Conservation (phyloP, 352 stramenopile genomes). For the Halophytophthora polymorphica region DNA sequence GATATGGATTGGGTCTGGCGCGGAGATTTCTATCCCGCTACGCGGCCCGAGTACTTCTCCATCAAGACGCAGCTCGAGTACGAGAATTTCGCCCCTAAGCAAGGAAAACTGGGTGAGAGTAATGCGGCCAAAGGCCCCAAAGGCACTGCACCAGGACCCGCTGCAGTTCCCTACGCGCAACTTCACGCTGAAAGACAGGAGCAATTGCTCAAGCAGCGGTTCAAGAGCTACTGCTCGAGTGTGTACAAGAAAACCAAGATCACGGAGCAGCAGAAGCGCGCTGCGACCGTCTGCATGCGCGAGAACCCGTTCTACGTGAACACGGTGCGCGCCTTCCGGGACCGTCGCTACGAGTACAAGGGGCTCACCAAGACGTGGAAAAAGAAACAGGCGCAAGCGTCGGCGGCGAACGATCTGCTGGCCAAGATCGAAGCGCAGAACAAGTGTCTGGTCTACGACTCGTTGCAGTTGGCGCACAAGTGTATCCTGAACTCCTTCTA, state of each 20-base stretch:
- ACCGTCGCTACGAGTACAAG: slow-evolving; percentile 99
- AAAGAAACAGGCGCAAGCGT: slow-evolving; percentile 69
- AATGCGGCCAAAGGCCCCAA: slow-evolving; percentile 15
- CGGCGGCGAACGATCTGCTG: slow-evolving; percentile 78
- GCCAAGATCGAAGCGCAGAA: slow-evolving; percentile 87
- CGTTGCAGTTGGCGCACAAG: slow-evolving; percentile 99
- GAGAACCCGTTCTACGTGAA: slow-evolving; percentile 99
- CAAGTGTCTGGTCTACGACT: slow-evolving; percentile 96
- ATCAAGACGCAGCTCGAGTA: slow-evolving; percentile 95
- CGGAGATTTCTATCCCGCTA: slow-evolving; percentile 94
- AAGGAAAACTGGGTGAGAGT: slow-evolving; percentile 7
- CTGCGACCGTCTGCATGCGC: slow-evolving; percentile 97
- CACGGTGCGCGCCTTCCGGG: slow-evolving; percentile 98
- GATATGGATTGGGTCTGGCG: slow-evolving; percentile 99
- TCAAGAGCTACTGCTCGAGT: slow-evolving; percentile 95
- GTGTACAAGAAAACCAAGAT: slow-evolving; percentile 98
- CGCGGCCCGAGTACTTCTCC: slow-evolving; percentile 92
- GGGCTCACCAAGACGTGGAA: slow-evolving; percentile 96
- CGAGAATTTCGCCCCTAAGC: slow-evolving; percentile 71
- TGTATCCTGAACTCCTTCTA: slow-evolving; percentile 99
- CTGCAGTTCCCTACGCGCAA: slow-evolving; percentile 58
- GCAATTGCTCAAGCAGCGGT: slow-evolving; percentile 66
- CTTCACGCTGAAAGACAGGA: slow-evolving; percentile 57
- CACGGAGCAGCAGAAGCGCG: slow-evolving; percentile 92
- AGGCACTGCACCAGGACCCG: slow-evolving; percentile 2